Evolutionary conservation across 768 basidiomycete genomes (phyloP).

Genomic region (Botryobasidium botryosum): DNA sequence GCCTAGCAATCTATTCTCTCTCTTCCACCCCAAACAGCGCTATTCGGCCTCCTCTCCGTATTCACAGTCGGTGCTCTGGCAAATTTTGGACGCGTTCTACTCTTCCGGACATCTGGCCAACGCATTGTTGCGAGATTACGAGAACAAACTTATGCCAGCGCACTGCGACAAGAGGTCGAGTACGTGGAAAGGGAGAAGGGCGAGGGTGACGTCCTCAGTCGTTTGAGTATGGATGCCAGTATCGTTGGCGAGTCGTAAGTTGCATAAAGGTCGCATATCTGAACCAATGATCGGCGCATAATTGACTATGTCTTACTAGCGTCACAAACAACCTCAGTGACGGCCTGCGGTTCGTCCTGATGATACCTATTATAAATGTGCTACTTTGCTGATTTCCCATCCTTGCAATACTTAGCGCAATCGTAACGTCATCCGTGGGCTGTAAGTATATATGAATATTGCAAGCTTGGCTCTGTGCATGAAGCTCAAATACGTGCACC

Average conservation of each 20-base stretch:
- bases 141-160: constrained; percentile 66
- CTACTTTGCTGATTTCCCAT: constrained; percentile 2
- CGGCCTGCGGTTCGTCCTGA: constrained; percentile 24
- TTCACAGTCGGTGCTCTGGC: constrained; percentile 81
- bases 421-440: constrained; percentile 90
- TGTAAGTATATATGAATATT: too few relatives aligned
- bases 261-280: constrained; percentile 1
- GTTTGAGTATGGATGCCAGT: constrained; percentile 78
- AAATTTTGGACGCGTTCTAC: constrained; percentile 64
- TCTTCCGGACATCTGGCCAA: constrained; percentile 84
- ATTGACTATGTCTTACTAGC: constrained; percentile 15
- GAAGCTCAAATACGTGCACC: not conserved
- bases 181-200: constrained; percentile 64
- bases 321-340: constrained; percentile 32
- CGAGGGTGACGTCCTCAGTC: constrained; percentile 84
- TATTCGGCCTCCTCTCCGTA: constrained; percentile 46
- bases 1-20: constrained; percentile 60
- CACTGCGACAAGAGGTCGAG: constrained; percentile 79
- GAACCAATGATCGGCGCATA: not conserved
- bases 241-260: constrained; percentile 82
- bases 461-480: not conserved
- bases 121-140: constrained; percentile 80
- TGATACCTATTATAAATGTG: not conserved
- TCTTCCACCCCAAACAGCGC: constrained; percentile 65
- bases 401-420: constrained; percentile 50